Percentiles rank a stretch among this genome's conserved stretches.
Evolutionary conservation across 495 filamentous ascomycete species (phyloP).

Genomic region (Penicillium turbatum): DNA sequence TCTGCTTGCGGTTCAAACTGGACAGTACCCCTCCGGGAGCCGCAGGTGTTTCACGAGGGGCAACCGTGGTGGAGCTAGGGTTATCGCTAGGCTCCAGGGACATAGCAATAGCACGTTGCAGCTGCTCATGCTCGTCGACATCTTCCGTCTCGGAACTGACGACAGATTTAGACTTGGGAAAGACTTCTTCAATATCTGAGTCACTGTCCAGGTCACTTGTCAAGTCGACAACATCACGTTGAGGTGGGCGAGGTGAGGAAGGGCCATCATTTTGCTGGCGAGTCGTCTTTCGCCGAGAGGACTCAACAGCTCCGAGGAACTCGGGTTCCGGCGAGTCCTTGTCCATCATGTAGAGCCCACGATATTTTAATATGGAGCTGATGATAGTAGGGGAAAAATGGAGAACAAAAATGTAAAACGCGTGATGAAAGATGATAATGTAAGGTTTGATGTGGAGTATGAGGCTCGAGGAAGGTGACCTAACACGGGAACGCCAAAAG

Average conservation of each 20-base stretch:
- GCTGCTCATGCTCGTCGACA: slow-evolving; percentile 39
- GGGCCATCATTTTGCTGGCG: background rate
- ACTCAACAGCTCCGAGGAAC: slow-evolving; percentile 50
- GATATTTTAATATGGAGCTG: no score
- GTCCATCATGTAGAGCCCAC: background rate
- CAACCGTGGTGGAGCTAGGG: background rate
- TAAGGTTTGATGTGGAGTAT: slow-evolving; percentile 2
- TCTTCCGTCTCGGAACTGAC: slow-evolving; percentile 35
- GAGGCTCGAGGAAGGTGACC: background rate
- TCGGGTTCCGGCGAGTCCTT: slow-evolving; percentile 13
- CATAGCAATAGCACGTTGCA: slow-evolving; percentile 50
- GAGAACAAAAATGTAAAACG: background rate
- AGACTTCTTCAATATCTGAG: slow-evolving; percentile 24
- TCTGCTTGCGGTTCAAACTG: slow-evolving; percentile 68
- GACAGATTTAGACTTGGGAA: slow-evolving; percentile 34
- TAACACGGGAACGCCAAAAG: background rate
- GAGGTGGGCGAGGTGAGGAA: background rate
- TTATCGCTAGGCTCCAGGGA: slow-evolving; percentile 36
- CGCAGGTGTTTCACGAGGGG: background rate
- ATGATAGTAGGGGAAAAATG: background rate
- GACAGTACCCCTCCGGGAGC: slow-evolving; percentile 25
- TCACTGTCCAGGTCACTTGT: slow-evolving; percentile 35
- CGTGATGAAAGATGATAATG: background rate
- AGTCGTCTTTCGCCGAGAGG: background rate
- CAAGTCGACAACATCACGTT: slow-evolving; percentile 32